phyloP scores from a whole-genome alignment of 2,329 filamentous ascomycete genomes.

The Cryphonectria naterciae region DNA sequence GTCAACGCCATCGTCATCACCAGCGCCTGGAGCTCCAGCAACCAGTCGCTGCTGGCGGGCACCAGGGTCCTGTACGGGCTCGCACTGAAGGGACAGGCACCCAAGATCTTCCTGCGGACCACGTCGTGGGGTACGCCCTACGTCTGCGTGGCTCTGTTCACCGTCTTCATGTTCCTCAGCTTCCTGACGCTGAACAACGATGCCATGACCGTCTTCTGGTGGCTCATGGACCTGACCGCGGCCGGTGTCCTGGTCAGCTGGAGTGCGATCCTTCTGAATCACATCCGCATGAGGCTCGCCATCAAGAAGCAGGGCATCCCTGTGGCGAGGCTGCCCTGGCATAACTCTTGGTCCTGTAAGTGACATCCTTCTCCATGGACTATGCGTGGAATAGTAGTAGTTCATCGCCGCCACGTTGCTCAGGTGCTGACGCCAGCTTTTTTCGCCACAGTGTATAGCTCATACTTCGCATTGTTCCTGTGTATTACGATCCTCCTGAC shows the following conservation, averaged over 20 bases:
- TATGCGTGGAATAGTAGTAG: neutral
- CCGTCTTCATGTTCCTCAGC: constrained; percentile 58
- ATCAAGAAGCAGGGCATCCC: constrained; percentile 60
- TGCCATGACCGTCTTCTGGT: constrained; percentile 67
- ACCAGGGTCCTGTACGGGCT: constrained; percentile 64
- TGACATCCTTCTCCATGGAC: constrained; percentile 13
- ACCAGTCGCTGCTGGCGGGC: constrained; percentile 65
- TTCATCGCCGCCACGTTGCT: constrained; percentile 13
- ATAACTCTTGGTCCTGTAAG: constrained; percentile 65
- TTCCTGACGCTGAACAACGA: constrained; percentile 61
- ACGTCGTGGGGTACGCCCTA: constrained; percentile 60
- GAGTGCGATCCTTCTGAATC: constrained; percentile 63
- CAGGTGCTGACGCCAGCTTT: constrained; percentile 4
- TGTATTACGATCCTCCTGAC: constrained; percentile 70
- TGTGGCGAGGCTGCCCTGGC: constrained; percentile 58
- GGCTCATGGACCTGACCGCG: constrained; percentile 65
- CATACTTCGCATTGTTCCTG: constrained; percentile 63
- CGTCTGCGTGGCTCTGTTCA: constrained; percentile 57
- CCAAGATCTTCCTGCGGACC: constrained; percentile 58
- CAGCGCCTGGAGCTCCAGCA: constrained; percentile 71
- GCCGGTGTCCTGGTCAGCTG: constrained; percentile 67
- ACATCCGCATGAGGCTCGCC: constrained; percentile 59
- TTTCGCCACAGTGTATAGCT: constrained; percentile 55
- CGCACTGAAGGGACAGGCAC: constrained; percentile 62
- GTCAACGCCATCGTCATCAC: constrained; percentile 79